Conservation (phyloP, 805 yeast species). For the Kodamaea jinghongensis region DNA sequence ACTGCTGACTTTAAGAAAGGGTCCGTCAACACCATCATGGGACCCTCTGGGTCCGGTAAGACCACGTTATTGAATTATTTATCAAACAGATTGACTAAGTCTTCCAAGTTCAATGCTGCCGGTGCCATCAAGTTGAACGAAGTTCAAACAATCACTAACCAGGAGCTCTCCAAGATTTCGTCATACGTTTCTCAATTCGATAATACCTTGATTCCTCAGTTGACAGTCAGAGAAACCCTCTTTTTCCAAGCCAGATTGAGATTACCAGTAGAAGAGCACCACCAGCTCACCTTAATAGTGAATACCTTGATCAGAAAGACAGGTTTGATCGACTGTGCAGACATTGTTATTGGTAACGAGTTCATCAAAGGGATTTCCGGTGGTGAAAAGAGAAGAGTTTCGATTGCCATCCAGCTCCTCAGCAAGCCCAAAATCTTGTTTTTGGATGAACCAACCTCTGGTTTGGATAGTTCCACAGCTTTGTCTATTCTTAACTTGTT, state of each 20-base stretch:
- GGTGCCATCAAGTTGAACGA: slow-evolving; percentile 30
- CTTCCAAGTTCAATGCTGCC: slow-evolving; percentile 18
- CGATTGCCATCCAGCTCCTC: slow-evolving; percentile 76
- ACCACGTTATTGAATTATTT: slow-evolving; percentile 62
- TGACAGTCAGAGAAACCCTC: slow-evolving; percentile 78
- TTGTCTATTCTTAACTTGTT: slow-evolving; percentile 62
- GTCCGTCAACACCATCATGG: slow-evolving; percentile 69
- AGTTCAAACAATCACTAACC: slow-evolving; percentile 21
- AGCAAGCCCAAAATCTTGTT: slow-evolving; percentile 69
- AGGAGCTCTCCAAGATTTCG: slow-evolving; percentile 37
- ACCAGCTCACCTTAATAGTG: slow-evolving; percentile 47
- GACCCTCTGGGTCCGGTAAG: slow-evolving; percentile 81
- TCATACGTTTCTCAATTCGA: slow-evolving; percentile 86
- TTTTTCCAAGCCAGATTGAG: slow-evolving; percentile 69
- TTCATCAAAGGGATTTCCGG: slow-evolving; percentile 41
- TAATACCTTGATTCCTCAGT: slow-evolving; percentile 61
- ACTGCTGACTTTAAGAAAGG: slow-evolving; percentile 53
- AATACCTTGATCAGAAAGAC: slow-evolving; percentile 58
- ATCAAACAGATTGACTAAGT: slow-evolving; percentile 50
- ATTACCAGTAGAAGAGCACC: slow-evolving; percentile 41
- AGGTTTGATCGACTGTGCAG: slow-evolving; percentile 74
- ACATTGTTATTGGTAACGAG: slow-evolving; percentile 51
- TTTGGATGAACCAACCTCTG: slow-evolving; percentile 88
- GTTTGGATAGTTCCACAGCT: slow-evolving; percentile 79
- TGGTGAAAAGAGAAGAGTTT: slow-evolving; percentile 73